Evolutionary conservation across 306 rosid genomes (phyloP), one percentile per base, ranked within the genome.

Genomic region (Castanospermum australe): DNA sequence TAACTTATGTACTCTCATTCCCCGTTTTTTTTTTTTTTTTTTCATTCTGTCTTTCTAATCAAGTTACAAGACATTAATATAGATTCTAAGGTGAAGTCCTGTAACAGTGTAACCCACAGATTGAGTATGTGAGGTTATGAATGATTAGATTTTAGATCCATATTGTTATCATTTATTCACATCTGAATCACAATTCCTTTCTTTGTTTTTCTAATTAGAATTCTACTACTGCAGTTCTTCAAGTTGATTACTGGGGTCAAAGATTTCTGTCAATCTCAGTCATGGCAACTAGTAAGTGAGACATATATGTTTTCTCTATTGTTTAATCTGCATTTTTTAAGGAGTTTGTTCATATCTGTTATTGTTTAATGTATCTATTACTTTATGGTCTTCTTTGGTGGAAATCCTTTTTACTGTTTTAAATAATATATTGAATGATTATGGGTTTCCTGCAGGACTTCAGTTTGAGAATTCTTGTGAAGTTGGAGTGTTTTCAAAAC

Each of bases 381-480:
- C 17, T 56, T 69, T 75, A 5, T 45, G 39, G 7, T 38, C 35
- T 64, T 68, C 24, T 62, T 8, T 69, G 62, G 22, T 52, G 55
- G 36, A 5, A 28, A 11, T 25, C 4, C 1, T 33, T 51, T 69
- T 42, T 50, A 10, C 18, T 41, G 28, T 82, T 72, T 24, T 32
- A 32, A 24, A 63, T 48, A 65, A 63, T n/a, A 33, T 61, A 48
- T 35, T 61, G 66, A 73, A 35, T 78, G 32, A 1, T 28, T 63
- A 9, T 77, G 69, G 30, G 28, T 24, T 67, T 38, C 63, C 24
- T 78, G 66, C 79, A 96, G 98, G 99, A 75, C 83, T 96, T 66
- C 93, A 88, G 89, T 96, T 96, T 78, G 99, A 96, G 84, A 96
- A 96, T 82, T 83, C 86, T 12, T 96, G 97, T 79, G 98, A 96